Base-by-base conservation (phyloP, 164 flowering plant genomes). In the Chloranthus sessilifolius region DNA sequence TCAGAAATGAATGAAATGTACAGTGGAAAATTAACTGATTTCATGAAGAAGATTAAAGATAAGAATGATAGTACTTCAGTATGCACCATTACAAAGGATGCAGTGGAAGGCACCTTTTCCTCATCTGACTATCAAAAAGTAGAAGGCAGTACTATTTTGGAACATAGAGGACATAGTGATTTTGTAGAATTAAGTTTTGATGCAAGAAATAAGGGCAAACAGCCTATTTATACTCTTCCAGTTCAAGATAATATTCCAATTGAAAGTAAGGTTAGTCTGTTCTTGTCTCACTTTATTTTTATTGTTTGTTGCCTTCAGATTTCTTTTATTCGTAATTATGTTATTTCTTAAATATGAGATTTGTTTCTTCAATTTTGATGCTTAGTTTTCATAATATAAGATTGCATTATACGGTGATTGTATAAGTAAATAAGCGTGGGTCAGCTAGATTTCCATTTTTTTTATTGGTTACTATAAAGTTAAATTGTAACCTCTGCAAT, bases 1-100 rank as follows among this genome's bases (percentile, higher is more conserved):
- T 63, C 80, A 33, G 98, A 91, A 67, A 64, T 88, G 25, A 77
- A 88, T 76, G 78, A 68, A 50, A 57, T 76, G 70, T 91, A 88
- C 55, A 62, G 70, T 9, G 95, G 96, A 52, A 76, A 78, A 52
- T 53, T 91, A 50, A 53, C 34, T 37, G 66, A 63, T 53, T 53
- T 76, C 26, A 61, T 87, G 33, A 59, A 70, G 16, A 63, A 68
- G 56, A 55, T 22, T 7, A 72, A 70, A 67, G 61, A 36, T 19
- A 50, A 60, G 54, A 21, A 30, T 47, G 62, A n/a, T 33, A 51
- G 43, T 12, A 30, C 49, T 34, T 39, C 53, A 21, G 26, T 39
- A 17, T 51, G 42, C 30, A 41, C 21, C 8, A 10, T 33, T 49
- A 48, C 52, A 19, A 27, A 3, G 39, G 58, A 58, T 24, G 45